Conservation (phyloP, 176 grass and related monocot genomes). For the Alloteropsis semialata region DNA sequence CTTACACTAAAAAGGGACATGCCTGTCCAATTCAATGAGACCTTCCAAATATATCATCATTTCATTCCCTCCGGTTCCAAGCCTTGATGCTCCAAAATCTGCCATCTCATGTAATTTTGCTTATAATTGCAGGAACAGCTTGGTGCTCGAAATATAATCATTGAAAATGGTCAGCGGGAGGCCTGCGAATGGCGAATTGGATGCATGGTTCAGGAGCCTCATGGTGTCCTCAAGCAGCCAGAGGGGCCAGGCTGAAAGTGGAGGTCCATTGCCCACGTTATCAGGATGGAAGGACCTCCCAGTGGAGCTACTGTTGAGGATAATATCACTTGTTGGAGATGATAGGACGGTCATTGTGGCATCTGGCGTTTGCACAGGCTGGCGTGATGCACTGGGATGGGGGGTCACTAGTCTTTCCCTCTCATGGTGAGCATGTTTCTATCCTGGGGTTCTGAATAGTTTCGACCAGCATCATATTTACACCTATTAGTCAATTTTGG, state of each 20-base stretch:
- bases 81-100: background rate
- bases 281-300: slow-evolving; percentile 99
- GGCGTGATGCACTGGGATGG: slow-evolving; percentile 72
- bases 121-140: slow-evolving; percentile 16
- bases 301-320: slow-evolving; percentile 77
- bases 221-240: slow-evolving; percentile 36
- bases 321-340: slow-evolving; percentile 54
- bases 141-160: background rate
- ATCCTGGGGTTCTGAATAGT: background rate
- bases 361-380: slow-evolving; percentile 89
- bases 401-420: slow-evolving; percentile 71
- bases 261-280: slow-evolving; percentile 27
- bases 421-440: slow-evolving; percentile 50
- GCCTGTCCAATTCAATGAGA: background rate
- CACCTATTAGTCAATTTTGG: background rate
- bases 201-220: slow-evolving; percentile 64
- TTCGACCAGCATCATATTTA: background rate
- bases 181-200: slow-evolving; percentile 32
- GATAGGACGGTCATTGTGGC: slow-evolving; percentile 64
- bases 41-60: background rate
- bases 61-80: background rate
- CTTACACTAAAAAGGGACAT: background rate
- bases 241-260: slow-evolving; percentile 42
- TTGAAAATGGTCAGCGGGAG: slow-evolving; percentile 57
- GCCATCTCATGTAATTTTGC: background rate